Conservation (phyloP, 345 rosid genomes). For the Arabis hirsuta region DNA sequence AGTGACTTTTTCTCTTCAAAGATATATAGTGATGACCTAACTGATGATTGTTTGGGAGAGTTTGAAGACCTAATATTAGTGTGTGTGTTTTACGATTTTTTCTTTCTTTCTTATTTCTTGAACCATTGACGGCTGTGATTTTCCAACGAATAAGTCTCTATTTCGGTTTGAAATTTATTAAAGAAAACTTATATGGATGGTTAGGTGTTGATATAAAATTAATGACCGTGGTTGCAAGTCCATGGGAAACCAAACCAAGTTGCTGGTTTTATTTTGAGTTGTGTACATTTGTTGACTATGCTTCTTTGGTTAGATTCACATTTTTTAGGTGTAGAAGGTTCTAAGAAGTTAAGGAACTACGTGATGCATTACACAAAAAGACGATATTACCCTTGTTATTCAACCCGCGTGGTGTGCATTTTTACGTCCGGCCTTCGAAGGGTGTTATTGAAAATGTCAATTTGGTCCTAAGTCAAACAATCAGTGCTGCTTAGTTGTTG, state of each 20-base stretch:
- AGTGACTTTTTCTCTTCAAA: constrained; percentile 14
- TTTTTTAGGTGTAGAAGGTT: constrained; percentile 14
- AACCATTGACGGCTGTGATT: constrained; percentile 15
- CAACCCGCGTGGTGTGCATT: constrained; percentile 7
- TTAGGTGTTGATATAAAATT: constrained; percentile 29
- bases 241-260: constrained; percentile 42
- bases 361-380: background rate
- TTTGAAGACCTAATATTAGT: background rate
- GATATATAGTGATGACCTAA: background rate
- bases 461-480: constrained; percentile 34
- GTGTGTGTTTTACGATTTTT: background rate
- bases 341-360: background rate
- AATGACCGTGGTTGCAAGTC: constrained; percentile 22
- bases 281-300: constrained; percentile 37
- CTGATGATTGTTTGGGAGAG: background rate
- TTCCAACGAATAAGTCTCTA: constrained; percentile 20
- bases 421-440: constrained; percentile 16
- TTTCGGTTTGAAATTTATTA: constrained; percentile 12
- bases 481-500: constrained; percentile 28
- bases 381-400: constrained; percentile 24
- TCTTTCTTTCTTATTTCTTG: background rate
- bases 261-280: constrained; percentile 5
- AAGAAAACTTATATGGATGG: background rate
- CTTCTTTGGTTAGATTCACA: constrained; percentile 18
- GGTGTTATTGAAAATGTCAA: constrained; percentile 36